A percentile compares a stretch with the other conserved stretches of the same genome.
These are phyloP conservation scores for Russula emetica DNA, from an alignment of 768 basidiomycete species.

Conservation along the genomic window DNA sequence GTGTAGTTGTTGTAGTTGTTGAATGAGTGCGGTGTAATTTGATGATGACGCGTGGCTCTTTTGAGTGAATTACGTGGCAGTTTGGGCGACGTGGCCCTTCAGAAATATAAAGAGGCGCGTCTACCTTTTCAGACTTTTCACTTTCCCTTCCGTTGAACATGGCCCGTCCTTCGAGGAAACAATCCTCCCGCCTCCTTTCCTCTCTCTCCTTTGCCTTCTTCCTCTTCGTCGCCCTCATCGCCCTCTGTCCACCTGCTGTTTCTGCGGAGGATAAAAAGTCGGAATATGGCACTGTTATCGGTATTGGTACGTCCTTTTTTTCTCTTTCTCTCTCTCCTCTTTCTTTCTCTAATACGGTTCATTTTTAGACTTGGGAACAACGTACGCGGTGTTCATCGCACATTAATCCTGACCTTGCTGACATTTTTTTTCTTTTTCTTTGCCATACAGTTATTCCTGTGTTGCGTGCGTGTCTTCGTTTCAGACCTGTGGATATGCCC, in stretches of 20 bases:
- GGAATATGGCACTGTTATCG: constrained; percentile 90
- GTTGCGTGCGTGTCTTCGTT: constrained; percentile 62
- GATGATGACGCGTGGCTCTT: constrained; percentile 1
- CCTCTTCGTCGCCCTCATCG: constrained; percentile 64
- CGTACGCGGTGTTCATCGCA: constrained; percentile 43
- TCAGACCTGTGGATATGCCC: constrained; percentile 37
- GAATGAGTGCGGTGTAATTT: background rate
- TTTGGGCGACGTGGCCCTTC: constrained; percentile 9
- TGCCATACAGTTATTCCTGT: constrained; percentile 74
- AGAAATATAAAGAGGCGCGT: background rate
- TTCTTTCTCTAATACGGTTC: background rate
- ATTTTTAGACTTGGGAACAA: constrained; percentile 80
- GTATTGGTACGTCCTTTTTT: constrained; percentile 59
- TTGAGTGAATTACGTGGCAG: constrained; percentile 2
- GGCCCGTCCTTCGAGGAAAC: constrained; percentile 30
- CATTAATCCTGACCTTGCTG: constrained; percentile 22
- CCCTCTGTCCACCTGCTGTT: constrained; percentile 59
- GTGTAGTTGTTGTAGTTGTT: background rate
- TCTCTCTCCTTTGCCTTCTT: constrained; percentile 32
- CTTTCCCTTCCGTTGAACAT: constrained; percentile 4
- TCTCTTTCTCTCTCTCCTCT: background rate
- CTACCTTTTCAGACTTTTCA: background rate
- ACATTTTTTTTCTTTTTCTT: constrained; percentile 29
- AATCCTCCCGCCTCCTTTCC: constrained; percentile 27
- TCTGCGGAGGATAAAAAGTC: constrained; percentile 61